Percentiles rank a stretch among this genome's conserved stretches.
Conservation (phyloP, 1,284 basidiomycete genomes). For the Athelia sp. region DNA sequence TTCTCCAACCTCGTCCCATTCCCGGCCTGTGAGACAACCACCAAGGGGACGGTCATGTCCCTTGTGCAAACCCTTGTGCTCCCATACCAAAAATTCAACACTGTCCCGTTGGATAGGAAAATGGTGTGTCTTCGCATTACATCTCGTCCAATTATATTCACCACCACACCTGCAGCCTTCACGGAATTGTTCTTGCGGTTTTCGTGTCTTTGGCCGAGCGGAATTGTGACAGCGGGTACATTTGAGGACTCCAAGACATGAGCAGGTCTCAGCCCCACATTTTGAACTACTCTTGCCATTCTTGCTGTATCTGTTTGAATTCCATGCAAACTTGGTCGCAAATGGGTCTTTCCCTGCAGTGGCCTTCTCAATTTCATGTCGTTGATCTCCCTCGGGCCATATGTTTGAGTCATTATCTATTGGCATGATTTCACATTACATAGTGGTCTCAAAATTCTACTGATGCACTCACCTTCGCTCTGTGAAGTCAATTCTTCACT, state of each 20-base stretch:
- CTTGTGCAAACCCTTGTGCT: slow-evolving; percentile 8
- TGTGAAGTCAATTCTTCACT: no score
- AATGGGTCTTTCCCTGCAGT: neutral
- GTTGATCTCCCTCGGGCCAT: neutral
- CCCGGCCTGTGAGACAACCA: slow-evolving; percentile 1
- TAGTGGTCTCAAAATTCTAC: no score
- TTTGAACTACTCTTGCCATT: neutral
- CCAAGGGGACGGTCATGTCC: slow-evolving; percentile 8
- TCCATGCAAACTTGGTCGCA: neutral
- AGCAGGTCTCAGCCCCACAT: neutral
- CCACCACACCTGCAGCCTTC: neutral
- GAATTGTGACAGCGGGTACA: neutral
- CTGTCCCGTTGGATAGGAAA: slow-evolving; percentile 1
- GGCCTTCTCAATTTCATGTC: neutral
- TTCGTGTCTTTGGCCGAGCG: neutral
- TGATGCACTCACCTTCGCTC: no score
- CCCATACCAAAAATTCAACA: slow-evolving; percentile 10
- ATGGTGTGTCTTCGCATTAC: slow-evolving; percentile 2
- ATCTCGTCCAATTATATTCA: neutral
- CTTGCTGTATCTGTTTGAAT: neutral
- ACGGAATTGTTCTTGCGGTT: neutral
- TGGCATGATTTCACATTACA: no score
- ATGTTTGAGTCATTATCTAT: no score
- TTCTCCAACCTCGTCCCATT: slow-evolving; percentile 4
- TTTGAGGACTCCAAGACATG: neutral